Evolutionary conservation across 371 early-diverging fungal genomes (phyloP).

Genomic region (Mortierella sp.): DNA sequence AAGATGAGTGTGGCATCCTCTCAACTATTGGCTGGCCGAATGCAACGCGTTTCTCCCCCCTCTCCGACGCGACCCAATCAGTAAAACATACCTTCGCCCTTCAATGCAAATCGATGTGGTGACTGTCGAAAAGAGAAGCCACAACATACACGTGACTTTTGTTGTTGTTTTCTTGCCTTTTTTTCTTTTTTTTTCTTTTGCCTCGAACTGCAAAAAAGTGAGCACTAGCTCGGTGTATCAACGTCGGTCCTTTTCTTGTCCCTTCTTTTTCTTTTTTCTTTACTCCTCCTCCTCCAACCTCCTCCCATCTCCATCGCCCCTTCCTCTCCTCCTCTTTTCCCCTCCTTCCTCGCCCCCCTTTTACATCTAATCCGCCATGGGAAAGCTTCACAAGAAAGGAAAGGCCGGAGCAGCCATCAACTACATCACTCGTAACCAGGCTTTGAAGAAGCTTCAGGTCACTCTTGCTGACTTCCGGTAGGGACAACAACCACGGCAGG

Average conservation of each 20-base stretch:
- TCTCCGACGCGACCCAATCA: background rate
- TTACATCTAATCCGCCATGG: conserved; percentile 67
- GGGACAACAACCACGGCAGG: conserved; percentile 12
- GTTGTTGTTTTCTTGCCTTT: background rate
- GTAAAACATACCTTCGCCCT: background rate
- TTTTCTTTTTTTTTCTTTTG: conserved; percentile 12
- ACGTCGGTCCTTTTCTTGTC: conserved; percentile 3
- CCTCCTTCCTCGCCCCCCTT: background rate
- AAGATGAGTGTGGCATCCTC: no score
- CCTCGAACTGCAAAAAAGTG: background rate
- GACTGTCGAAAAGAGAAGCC: conserved; percentile 4
- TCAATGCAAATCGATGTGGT: background rate
- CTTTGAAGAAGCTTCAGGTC: conserved; percentile 94
- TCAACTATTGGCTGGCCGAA: no score
- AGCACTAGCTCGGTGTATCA: background rate
- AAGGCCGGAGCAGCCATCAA: conserved; percentile 91
- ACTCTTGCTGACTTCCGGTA: conserved; percentile 94
- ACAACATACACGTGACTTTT: background rate
- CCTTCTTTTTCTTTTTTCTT: conserved; percentile 1
- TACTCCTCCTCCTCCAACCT: conserved; percentile 5
- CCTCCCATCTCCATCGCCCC: conserved; percentile 15
- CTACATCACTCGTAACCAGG: conserved; percentile 93
- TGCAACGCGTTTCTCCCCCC: no score
- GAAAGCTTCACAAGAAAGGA: conserved; percentile 89
- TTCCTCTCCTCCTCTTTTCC: background rate